Evolutionary conservation across 1,284 basidiomycete species (phyloP), one percentile per base, ranked within the genome.

Genomic region (Taiwanofungus camphoratus): DNA sequence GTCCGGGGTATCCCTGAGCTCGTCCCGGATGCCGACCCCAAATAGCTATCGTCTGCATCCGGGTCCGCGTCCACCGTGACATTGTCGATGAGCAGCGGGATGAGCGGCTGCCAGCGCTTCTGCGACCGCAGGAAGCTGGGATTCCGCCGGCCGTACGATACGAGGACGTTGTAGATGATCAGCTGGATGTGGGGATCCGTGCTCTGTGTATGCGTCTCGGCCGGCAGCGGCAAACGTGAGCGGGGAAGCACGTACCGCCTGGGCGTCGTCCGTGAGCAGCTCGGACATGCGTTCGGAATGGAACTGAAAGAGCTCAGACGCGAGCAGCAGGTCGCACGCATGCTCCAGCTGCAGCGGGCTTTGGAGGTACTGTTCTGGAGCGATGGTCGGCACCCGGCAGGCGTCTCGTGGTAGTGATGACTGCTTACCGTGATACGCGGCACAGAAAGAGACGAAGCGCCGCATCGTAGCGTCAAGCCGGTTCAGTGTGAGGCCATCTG

Each of bases 201-300:
- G 57, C 76, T 84, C 86, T 92, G 59, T 35, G 42, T 46, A 39
- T 39, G 29, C 27, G 15, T 24, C 6, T 13, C 23, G n/a, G 7
- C 9, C 4, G 38, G 9, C 23, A 13, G n/a, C 19, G 43, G 39
- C 44, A 38, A 15, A 40, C 27, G 18, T 34, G 12, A 34, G 24
- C 13, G 19, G 31, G 36, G 21, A 5, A 12, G 27, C 23, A 50
- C 84, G 54, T 56, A 87, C 86, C 59, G 74, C 70, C 57, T 79
- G 74, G 5, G 79, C 78, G 49, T 91, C 83, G 22, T 79, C 72
- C 34, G 85, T 71, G 35, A 92, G 68, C 27, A 82, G 73, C 52
- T 88, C 86, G 43, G 84, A 81, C 88, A 94, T 93, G 26, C 92
- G 71, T 57, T 92, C 90, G 2, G 87, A 90, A 59, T 95, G 89